Evolutionary conservation across 345 rosid species (phyloP), one percentile per base, ranked within the genome.

Genomic region (Toxicodendron radicans): DNA sequence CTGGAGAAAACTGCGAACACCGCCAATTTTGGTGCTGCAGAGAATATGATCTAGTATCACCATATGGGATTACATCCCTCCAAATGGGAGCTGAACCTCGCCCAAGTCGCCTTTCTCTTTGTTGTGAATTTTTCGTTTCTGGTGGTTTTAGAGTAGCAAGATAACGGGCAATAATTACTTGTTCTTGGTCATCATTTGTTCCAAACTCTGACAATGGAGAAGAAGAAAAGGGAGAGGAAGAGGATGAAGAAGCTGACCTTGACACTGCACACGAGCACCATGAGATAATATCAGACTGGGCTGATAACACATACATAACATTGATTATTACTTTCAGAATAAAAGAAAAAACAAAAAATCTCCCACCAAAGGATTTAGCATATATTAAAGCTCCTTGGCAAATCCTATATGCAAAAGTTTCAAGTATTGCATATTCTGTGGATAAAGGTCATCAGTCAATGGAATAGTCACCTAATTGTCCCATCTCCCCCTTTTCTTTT

Each of bases 151-250:
- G 10, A 66, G 85, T 75, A 30, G 82, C 78, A 56, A 84, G 85
- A 79, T 69, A 72, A 77, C 80, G 80, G 59, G 82, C 83, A 56
- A 84, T 60, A 35, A 73, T 68, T 35, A 72, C 83, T 75, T 84
- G 87, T 61, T 82, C 87, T 38, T 82, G 83, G 63, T 79, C 85
- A 66, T 79, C 87, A 38, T 54, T 71, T 66, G 75, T 73, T 75
- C 64, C 64, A 3, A 75, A 35, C 51, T 82, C 87, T 10, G 35
- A 45, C 27, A 21, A 20, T 13, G 78, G 21, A 46, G 72, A 70
- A 72, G 75, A 8, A 30, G 51, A 52, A 20, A 41, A 10, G 62
- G 73, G 35, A 45, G 70, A 56, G 62, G 73, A 60, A 45, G 70
- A 56, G 30, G 73, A 54, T 27, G 74, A 63, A 62, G 70, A 54